These are phyloP conservation scores for Eimeria nieschulzi DNA, from an alignment of 169 alveolate genomes.

Conservation along the genomic window DNA sequence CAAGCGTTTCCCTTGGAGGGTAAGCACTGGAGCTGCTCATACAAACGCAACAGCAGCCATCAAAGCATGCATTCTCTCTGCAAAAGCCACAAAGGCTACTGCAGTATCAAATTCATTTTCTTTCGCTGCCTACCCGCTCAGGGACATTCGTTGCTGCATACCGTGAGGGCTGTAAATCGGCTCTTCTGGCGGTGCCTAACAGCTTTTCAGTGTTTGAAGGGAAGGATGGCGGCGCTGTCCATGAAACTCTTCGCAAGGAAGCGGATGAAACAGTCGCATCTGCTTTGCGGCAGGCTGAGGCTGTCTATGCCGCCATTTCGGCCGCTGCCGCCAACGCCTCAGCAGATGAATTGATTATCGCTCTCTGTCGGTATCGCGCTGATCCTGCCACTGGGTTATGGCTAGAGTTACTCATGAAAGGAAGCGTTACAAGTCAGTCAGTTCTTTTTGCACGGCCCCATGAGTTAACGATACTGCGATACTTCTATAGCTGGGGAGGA, in stretches of 20 bases:
- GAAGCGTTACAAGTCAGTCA: conserved; percentile 23
- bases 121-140: neutral
- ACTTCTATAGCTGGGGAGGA: too few relatives aligned
- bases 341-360: conserved; percentile 22
- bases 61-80: neutral
- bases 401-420: conserved; percentile 37
- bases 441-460: neutral
- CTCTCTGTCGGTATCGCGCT: conserved; percentile 38
- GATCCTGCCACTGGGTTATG: conserved; percentile 49
- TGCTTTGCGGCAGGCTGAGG: neutral
- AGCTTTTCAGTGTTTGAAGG: neutral
- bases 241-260: neutral
- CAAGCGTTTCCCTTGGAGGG: conserved; percentile 54
- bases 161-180: conserved; percentile 7
- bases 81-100: too few relatives aligned
- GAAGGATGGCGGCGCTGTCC: neutral
- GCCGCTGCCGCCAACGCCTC: conserved; percentile 15
- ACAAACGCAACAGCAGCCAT: neutral
- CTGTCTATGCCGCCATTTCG: neutral
- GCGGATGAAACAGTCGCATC: neutral
- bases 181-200: neutral
- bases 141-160: conserved; percentile 13
- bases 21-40: neutral
- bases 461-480: too few relatives aligned
- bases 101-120: too few relatives aligned